Conservation (phyloP, 1,284 basidiomycete genomes). For the Fomitopsis betulina region DNA sequence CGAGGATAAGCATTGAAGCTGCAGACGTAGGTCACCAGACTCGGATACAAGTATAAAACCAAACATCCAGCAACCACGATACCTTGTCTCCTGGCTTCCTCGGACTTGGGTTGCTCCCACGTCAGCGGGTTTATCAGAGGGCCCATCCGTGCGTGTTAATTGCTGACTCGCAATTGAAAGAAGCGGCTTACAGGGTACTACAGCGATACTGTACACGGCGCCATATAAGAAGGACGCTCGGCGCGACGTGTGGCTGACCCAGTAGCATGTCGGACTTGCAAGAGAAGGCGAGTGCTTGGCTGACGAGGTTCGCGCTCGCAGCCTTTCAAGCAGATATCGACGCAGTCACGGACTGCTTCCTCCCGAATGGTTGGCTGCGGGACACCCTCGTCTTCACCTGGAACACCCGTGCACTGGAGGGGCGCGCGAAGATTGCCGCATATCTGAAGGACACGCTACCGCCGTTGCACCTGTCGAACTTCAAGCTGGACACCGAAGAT, state of each 20-base stretch:
- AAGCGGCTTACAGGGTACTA: neutral
- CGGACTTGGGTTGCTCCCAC: neutral
- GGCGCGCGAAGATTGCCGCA: conserved; percentile 31
- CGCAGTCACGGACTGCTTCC: neutral
- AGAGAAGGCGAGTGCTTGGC: conserved; percentile 5
- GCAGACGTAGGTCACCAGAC: neutral
- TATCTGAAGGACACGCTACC: conserved; percentile 41
- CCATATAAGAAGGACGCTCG: neutral
- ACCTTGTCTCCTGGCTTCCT: neutral
- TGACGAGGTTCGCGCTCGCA: conserved; percentile 6
- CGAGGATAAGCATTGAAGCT: neutral
- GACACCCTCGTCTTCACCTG: conserved; percentile 58
- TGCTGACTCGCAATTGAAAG: neutral
- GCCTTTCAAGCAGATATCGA: conserved; percentile 6
- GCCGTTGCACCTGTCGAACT: conserved; percentile 26
- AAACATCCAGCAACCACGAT: neutral
- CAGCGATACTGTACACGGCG: neutral
- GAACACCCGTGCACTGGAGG: conserved; percentile 55
- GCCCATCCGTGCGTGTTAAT: neutral
- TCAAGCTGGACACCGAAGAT: conserved; percentile 4
- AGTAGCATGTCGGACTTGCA: conserved; percentile 3
- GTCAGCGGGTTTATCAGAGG: neutral
- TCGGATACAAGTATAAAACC: neutral
- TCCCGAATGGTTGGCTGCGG: conserved; percentile 20
- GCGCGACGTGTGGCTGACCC: neutral